Evolutionary conservation across 1,284 basidiomycete species (phyloP), one percentile per base, ranked within the genome.

Genomic region (Sporisorium exsertum): DNA sequence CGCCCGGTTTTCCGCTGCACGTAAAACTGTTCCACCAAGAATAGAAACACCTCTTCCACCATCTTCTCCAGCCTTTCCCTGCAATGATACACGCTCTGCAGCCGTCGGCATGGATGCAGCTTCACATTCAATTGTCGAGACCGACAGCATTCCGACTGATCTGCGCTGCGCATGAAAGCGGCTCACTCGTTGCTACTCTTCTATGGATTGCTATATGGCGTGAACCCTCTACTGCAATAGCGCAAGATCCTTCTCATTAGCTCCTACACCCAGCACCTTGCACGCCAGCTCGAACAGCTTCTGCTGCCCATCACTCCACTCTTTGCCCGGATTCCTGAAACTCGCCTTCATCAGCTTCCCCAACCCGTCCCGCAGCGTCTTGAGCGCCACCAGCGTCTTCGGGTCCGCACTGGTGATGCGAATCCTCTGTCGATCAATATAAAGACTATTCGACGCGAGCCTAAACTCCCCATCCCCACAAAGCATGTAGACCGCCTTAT

Each of bases 381-480:
- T 95, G 78, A 98, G 87, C 0, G 94, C 94, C 47, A 96, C 85
- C 61, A 90, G 90, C 0, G 91, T 88, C 86, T 92, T 94, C 7
- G 78, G 64, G 47, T 84, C 81, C 1, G 92, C 90, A 1, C 90
- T 82, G 12, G 93, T 86, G 40, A 89, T 89, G 82, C 92, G 94
- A 70, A 90, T 91, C 85, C 95, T 88, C 86, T 94, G 96, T 56
- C 93, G 91, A 84, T 98, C 96, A 63, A 98, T 89, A 59, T 90
- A 89, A n/a, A 91, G 88, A 12, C 89, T 90, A 66, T 92, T 89
- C 0, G 94, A 91, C 20, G 91, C 87, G 42, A 93, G 87, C 93
- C 93, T 95, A 87, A 93, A 92, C 72, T 99, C 96, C 15, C 90
- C 88, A 77, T 98, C 97, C 2, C 97, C 96, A 76, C 95, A 98